These are phyloP conservation scores for Chaetomium olivaceum DNA, from an alignment of 2,329 filamentous ascomycete species.

Conservation along the genomic window DNA sequence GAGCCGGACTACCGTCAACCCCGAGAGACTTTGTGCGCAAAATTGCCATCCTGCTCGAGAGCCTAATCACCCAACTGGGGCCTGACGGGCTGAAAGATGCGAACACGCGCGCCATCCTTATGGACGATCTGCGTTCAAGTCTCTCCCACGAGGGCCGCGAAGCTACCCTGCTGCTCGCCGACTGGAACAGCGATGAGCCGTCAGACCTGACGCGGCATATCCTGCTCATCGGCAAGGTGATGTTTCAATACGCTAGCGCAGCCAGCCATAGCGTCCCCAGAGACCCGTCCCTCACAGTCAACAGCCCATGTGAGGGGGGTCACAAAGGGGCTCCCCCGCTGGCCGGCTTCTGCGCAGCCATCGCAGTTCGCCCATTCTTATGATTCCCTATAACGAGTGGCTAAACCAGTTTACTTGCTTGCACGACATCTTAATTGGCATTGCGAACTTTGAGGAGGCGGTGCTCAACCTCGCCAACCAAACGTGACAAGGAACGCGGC, in stretches of 20 bases:
- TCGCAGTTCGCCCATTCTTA: background rate
- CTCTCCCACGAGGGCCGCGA: background rate
- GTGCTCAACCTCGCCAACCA: too few relatives aligned
- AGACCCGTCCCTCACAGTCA: background rate
- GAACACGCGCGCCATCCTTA: background rate
- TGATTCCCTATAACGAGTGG: too few relatives aligned
- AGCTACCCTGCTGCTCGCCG: background rate
- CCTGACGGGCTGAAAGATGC: background rate
- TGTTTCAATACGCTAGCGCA: background rate
- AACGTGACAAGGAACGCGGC: too few relatives aligned
- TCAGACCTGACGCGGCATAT: background rate
- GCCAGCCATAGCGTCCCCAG: background rate
- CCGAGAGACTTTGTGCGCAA: background rate
- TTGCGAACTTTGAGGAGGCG: too few relatives aligned
- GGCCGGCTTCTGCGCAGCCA: conserved; percentile 3
- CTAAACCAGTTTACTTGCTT: too few relatives aligned
- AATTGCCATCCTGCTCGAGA: background rate
- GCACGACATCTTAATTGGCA: too few relatives aligned
- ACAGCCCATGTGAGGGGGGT: conserved; percentile 9
- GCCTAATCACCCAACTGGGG: background rate
- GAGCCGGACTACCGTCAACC: background rate
- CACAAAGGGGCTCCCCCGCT: conserved; percentile 7
- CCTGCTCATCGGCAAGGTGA: background rate
- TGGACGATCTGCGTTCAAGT: background rate
- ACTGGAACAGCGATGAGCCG: background rate